Base-by-base conservation (phyloP, 116 monocot genomes). In the Dioscorea cayenensis region DNA sequence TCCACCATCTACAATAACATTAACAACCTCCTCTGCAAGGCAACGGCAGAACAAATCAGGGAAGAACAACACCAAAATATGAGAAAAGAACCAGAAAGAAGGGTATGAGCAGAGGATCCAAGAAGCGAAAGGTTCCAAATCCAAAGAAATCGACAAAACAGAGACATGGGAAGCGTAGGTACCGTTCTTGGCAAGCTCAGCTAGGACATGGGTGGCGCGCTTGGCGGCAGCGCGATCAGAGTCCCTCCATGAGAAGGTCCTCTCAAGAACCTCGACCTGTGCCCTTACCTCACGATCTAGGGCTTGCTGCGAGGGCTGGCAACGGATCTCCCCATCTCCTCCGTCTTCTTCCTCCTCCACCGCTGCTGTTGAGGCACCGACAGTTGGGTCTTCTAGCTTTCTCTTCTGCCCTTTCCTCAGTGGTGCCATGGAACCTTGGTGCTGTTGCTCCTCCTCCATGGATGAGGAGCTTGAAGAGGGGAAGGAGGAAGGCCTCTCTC, bases 121-220 rank as follows among this genome's bases (percentile, higher is more conserved):
- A 74, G 25, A 21, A 66, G 7, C 3, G n/a, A 73, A 48, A 73
- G 64, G 38, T 43, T 3, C 43, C 43, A 43, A 43, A 5, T 43
- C 1, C 5, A 43, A 7, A 43, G 5, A 43, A 43, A 43, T 43
- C 43, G 43, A 43, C 12, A 12, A 43, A 43, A 43, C 43, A 43
- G 43, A 43, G 43, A 43, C 43, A 12, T 43, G 27, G 27, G 7
- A 37, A 66, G 21, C 27, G 8, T 48, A 2, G 18, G 3, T 71
- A 99, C 99, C 99, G 75, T 89, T 89, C 82, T 99, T 99, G 32
- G 99, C 94, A 25, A 94, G 87, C 75, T 99, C 94, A 51, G 94
- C 87, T 35, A 94, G 85, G 72, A 83, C 66, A 65, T 99, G 89
- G 35, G 84, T 76, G 25, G 94, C 94, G 68, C 87, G 85, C 76